Conservation (phyloP, 352 stramenopile genomes). For the Phytophthora cajani region DNA sequence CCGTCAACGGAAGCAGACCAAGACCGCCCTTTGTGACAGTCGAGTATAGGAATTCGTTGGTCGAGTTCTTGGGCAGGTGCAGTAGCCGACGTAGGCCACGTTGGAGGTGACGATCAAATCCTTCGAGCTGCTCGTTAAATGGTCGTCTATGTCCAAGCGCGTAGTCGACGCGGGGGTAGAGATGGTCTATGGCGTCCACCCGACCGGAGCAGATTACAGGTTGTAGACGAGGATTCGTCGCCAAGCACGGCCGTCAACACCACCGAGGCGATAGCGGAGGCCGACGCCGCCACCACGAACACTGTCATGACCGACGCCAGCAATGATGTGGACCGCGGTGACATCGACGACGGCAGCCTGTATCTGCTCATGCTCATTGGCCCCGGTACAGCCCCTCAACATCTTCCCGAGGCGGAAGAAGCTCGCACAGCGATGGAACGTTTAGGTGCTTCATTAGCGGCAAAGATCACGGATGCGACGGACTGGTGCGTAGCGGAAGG, state of each 20-base stretch:
- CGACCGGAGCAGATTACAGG: neutral
- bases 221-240: neutral
- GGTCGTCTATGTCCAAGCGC: neutral
- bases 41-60: neutral
- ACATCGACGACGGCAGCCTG: conserved; percentile 22
- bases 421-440: neutral
- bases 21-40: neutral
- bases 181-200: conserved; percentile 7
- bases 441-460: neutral
- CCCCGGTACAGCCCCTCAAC: neutral
- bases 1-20: neutral
- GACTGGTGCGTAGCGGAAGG: conserved; percentile 17
- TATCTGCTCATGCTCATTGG: conserved; percentile 14
- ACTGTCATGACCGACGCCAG: neutral
- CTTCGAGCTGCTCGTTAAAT: neutral
- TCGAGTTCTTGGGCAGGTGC: neutral
- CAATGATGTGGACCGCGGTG: neutral
- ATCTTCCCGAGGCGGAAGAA: neutral
- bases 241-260: too few relatives aligned
- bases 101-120: neutral
- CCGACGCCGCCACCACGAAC: neutral
- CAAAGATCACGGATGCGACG: conserved; percentile 16
- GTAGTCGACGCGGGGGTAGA: neutral
- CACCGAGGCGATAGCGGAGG: too few relatives aligned
- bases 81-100: neutral